Evolutionary conservation across 2,329 filamentous ascomycete genomes (phyloP), one percentile per base, ranked within the genome.

Genomic region (Phaeomoniella chlamydospora): DNA sequence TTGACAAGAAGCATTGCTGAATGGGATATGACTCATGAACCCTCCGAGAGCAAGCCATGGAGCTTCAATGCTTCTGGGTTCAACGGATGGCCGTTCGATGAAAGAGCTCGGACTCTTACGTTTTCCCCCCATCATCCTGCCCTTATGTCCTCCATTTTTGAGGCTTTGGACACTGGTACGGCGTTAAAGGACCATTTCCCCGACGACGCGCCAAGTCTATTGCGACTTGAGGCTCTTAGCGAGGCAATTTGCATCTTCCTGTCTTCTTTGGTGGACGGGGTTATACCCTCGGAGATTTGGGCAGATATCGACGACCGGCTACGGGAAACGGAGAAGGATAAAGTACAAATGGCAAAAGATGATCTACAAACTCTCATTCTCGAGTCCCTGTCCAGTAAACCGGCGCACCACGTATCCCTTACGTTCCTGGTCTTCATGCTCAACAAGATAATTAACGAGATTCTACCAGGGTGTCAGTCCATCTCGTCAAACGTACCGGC

Each of bases 351-450:
- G 6, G 55, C 58, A 3, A 51, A 54, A 30, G 74, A 79, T 38
- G 73, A 77, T 32, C 62, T 69, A 31, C 68, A 72, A 41, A 65
- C 66, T 29, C 65, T 63, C 52, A 59, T 90, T 2, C 71, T 94
- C 4, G 87, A 94, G 45, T 69, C 79, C 2, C 67, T 94, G 2
- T 71, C 79, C 0, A 64, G 70, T 2, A 69, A 74, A 0, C 81
- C 85, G 0, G 78, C 79, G 34, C 80, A 93, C 57, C 90, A 85
- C 51, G 87, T 94, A 37, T 80, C 81, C 0, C 93, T 94, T 49
- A 81, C 93, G 2, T 86, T 94, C 44, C 62, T 94, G 12, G 84
- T 80, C 0, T 77, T 82, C 5, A 87, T 86, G 57, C 66, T 94
- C 9, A 66, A 67, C 15, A 65, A 68, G 9, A 65, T 80, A 26